Conservation (phyloP, 306 rosid genomes). For the Datisca glomerata region DNA sequence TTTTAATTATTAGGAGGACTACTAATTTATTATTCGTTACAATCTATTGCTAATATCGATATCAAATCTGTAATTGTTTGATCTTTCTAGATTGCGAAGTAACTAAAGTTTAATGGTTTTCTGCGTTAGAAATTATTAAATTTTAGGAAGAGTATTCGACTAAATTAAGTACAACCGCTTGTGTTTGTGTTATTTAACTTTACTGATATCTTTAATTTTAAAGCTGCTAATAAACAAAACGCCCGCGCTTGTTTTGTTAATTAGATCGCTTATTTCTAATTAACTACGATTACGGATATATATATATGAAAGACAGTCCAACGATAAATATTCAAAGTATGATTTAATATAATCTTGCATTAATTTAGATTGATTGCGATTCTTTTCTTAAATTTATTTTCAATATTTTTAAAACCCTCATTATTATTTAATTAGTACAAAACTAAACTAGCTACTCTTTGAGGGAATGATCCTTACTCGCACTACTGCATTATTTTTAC, state of each 20-base stretch:
- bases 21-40: conserved; percentile 2
- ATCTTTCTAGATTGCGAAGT: background rate
- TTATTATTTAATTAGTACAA: no score
- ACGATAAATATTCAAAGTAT: no score
- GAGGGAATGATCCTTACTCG: no score
- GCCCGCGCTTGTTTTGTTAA: background rate
- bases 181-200: background rate
- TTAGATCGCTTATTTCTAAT: background rate
- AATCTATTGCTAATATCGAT: background rate
- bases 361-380: no score
- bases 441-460: no score
- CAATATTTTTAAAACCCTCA: no score
- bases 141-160: background rate
- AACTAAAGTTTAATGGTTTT: background rate
- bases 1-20: background rate
- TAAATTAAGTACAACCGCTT: conserved; percentile 1
- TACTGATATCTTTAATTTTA: background rate
- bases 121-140: background rate
- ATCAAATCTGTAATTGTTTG: conserved; percentile 2
- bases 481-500: no score
- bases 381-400: no score
- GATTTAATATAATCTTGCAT: no score
- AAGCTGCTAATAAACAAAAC: background rate
- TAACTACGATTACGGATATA: no score
- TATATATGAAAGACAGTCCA: no score